Percentiles rank a stretch among this genome's conserved stretches.
These are phyloP conservation scores for Umbelopsis isabellina DNA, from an alignment of 192 early-diverging fungal species.

Conservation along the genomic window DNA sequence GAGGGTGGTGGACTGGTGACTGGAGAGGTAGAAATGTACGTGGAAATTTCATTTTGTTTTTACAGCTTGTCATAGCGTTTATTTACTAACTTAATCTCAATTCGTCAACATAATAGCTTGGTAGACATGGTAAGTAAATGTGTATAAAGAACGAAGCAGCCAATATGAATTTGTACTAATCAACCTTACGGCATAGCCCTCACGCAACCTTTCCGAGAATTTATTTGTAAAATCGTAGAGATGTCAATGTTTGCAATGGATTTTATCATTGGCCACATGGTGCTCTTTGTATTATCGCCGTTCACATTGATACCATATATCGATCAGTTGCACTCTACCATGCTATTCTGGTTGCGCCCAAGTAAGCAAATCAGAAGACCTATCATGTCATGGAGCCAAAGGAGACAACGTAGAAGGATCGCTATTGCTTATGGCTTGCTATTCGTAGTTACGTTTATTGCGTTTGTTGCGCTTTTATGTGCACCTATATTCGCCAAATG, in stretches of 20 bases:
- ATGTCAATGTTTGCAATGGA: constrained; percentile 71
- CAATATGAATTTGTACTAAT: not conserved
- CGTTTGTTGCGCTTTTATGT: constrained; percentile 56
- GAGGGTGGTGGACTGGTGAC: constrained; percentile 73
- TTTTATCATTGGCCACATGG: constrained; percentile 65
- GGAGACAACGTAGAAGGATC: constrained; percentile 57
- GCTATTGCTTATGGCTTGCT: constrained; percentile 57
- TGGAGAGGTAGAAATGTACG: constrained; percentile 69
- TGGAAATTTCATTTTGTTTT: constrained; percentile 41
- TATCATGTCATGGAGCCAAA: constrained; percentile 66
- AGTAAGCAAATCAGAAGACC: constrained; percentile 66
- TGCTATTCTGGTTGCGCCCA: constrained; percentile 73
- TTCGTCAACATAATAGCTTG: not conserved
- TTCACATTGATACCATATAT: constrained; percentile 64
- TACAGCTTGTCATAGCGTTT: constrained; percentile 43
- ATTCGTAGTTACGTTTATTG: constrained; percentile 54
- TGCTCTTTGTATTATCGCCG: constrained; percentile 74
- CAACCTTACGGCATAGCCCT: constrained; percentile 34
- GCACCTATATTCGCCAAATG: constrained; percentile 38
- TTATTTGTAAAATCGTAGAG: constrained; percentile 82
- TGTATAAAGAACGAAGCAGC: too few species aligned
- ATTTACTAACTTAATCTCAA: not conserved
- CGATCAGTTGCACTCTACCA: constrained; percentile 66
- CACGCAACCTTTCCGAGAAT: constrained; percentile 67
- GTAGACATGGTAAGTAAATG: not conserved